phyloP scores from a whole-genome alignment of 768 basidiomycete genomes.

The Epithele typhae region DNA sequence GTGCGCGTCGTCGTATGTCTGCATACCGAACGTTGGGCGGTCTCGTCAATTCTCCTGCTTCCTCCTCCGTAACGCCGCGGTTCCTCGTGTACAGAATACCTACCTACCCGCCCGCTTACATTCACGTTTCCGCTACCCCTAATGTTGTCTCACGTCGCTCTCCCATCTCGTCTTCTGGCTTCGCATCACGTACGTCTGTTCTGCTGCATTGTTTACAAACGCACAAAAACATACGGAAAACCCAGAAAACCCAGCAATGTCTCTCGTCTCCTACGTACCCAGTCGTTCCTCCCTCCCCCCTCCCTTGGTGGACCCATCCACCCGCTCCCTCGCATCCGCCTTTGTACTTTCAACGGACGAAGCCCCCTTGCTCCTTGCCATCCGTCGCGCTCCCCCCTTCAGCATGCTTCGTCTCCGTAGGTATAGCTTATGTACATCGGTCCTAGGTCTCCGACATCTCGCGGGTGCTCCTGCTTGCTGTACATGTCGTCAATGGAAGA shows the following conservation, averaged over 20 bases:
- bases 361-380: slow-evolving; percentile 13
- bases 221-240: slow-evolving; percentile 48
- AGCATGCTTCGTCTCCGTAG: slow-evolving; percentile 19
- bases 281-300: slow-evolving; percentile 19
- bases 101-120: slow-evolving; percentile 26
- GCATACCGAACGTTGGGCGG: slow-evolving; percentile 19
- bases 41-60: slow-evolving; percentile 11
- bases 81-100: slow-evolving; percentile 34
- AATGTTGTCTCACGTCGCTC: slow-evolving; percentile 28
- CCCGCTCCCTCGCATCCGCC: slow-evolving; percentile 8
- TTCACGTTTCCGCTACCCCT: slow-evolving; percentile 34
- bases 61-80: slow-evolving; percentile 18
- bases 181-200: slow-evolving; percentile 28
- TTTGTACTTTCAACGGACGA: slow-evolving; percentile 11
- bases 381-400: not conserved
- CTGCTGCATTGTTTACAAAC: slow-evolving; percentile 37
- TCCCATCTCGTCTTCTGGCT: slow-evolving; percentile 26
- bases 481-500: slow-evolving; percentile 11
- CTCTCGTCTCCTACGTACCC: slow-evolving; percentile 19
- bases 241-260: slow-evolving; percentile 34
- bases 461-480: slow-evolving; percentile 7
- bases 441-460: too few relatives aligned
- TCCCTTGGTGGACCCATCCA: slow-evolving; percentile 24
- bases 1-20: slow-evolving; percentile 12
- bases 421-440: slow-evolving; percentile 16